These are phyloP conservation scores for Talaromyces islandicus DNA, from an alignment of 2,329 filamentous ascomycete genomes.

Conservation along the genomic window DNA sequence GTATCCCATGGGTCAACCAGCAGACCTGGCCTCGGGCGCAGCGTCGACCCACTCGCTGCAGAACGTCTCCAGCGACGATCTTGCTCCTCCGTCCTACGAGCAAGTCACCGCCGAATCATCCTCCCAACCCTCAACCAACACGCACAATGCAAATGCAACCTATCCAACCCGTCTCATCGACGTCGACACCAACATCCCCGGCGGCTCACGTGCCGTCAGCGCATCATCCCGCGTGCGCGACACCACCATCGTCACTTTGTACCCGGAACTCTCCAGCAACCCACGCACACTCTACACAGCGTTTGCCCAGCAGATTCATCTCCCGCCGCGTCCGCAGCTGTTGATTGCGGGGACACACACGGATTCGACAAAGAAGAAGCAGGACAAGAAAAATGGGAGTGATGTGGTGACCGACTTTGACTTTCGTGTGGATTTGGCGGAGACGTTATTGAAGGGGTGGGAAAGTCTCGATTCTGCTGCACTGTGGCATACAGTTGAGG, in stretches of 20 bases:
- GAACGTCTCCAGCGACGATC: not conserved
- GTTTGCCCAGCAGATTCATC: slow-evolving; percentile 38
- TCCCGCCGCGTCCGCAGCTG: slow-evolving; percentile 51
- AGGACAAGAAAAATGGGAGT: slow-evolving; percentile 17
- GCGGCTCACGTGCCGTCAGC: not conserved
- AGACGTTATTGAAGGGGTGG: slow-evolving; percentile 15
- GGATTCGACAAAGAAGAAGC: slow-evolving; percentile 26
- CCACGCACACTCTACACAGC: slow-evolving; percentile 40
- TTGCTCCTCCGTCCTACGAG: slow-evolving; percentile 6
- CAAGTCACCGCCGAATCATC: not conserved
- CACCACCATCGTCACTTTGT: slow-evolving; percentile 26
- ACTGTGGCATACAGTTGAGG: slow-evolving; percentile 12
- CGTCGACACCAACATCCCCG: slow-evolving; percentile 4
- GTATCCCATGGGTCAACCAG: not conserved
- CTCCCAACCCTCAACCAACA: not conserved
- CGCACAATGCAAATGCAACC: not conserved
- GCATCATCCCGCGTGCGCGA: not conserved
- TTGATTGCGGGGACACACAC: slow-evolving; percentile 50
- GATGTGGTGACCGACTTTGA: slow-evolving; percentile 24
- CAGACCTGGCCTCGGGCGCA: not conserved
- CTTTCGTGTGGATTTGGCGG: slow-evolving; percentile 21
- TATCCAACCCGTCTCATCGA: not conserved
- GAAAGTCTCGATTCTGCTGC: not conserved
- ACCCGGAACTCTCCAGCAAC: slow-evolving; percentile 42
- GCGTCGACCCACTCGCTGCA: slow-evolving; percentile 7